Evolutionary conservation across 768 basidiomycete genomes (phyloP).

Genomic region (Leccinum boreale): DNA sequence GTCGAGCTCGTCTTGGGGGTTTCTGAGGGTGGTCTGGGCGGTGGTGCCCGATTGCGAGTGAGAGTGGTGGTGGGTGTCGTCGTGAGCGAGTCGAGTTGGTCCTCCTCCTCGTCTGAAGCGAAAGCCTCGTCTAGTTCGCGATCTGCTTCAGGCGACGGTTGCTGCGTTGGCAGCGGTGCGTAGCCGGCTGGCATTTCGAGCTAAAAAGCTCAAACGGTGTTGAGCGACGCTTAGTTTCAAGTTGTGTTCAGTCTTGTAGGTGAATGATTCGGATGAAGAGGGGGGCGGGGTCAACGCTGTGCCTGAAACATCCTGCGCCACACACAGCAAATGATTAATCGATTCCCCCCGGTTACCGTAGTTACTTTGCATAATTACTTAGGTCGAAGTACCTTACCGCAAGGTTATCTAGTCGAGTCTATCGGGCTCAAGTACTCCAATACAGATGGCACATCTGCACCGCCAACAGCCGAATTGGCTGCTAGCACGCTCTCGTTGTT

Average conservation of each 20-base stretch:
- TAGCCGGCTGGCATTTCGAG: slow-evolving; percentile 48
- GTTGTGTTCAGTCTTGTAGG: background rate
- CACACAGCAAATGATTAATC: background rate
- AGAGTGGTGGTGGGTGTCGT: slow-evolving; percentile 32
- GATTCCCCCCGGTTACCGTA: too few relatives aligned
- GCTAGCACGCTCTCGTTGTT: too few relatives aligned
- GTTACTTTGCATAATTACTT: too few relatives aligned
- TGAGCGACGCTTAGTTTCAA: background rate
- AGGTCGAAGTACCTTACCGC: too few relatives aligned
- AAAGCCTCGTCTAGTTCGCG: slow-evolving; percentile 80
- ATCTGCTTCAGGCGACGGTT: slow-evolving; percentile 41
- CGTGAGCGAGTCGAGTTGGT: slow-evolving; percentile 21
- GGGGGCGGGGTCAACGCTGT: background rate
- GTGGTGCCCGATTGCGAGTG: background rate
- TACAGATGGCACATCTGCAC: too few relatives aligned
- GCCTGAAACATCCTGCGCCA: background rate
- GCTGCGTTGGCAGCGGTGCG: slow-evolving; percentile 48
- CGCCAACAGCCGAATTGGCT: too few relatives aligned
- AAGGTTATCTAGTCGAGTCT: too few relatives aligned
- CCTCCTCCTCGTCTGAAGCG: slow-evolving; percentile 50
- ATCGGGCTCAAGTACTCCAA: too few relatives aligned
- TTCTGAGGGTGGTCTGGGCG: slow-evolving; percentile 23
- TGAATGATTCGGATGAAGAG: background rate
- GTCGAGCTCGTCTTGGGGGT: slow-evolving; percentile 7
- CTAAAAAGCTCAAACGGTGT: background rate